Conservation (phyloP, 768 basidiomycete species). For the Auriscalpium orientale region DNA sequence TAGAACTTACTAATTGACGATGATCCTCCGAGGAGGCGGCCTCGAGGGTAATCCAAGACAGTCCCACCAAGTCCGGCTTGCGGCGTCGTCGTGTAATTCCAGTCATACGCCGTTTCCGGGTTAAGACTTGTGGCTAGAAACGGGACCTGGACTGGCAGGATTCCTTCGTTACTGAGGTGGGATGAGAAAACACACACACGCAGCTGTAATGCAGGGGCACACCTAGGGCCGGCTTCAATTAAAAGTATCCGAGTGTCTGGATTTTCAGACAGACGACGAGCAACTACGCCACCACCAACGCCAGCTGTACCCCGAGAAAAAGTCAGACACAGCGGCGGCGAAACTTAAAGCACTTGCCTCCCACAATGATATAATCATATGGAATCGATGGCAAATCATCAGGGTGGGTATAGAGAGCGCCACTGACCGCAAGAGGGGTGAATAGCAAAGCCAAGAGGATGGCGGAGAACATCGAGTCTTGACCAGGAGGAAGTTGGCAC, state of each 20-base stretch:
- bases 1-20: conserved; percentile 17
- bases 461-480: too few relatives aligned
- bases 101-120: conserved; percentile 16
- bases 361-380: background rate
- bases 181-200: too few relatives aligned
- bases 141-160: conserved; percentile 13
- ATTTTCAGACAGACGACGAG: background rate
- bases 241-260: background rate
- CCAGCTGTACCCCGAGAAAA: background rate
- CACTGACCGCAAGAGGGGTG: background rate
- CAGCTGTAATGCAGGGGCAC: background rate
- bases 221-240: background rate
- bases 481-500: too few relatives aligned
- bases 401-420: background rate
- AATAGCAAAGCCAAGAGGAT: background rate
- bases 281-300: background rate
- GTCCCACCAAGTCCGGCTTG: conserved; percentile 17
- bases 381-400: background rate
- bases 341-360: background rate
- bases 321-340: too few relatives aligned
- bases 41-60: conserved; percentile 15
- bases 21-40: conserved; percentile 20
- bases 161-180: conserved; percentile 8
- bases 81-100: conserved; percentile 23
- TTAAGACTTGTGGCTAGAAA: conserved; percentile 7